Evolutionary conservation across 345 rosid species (phyloP).

Genomic region (Dipteronia sinensis): DNA sequence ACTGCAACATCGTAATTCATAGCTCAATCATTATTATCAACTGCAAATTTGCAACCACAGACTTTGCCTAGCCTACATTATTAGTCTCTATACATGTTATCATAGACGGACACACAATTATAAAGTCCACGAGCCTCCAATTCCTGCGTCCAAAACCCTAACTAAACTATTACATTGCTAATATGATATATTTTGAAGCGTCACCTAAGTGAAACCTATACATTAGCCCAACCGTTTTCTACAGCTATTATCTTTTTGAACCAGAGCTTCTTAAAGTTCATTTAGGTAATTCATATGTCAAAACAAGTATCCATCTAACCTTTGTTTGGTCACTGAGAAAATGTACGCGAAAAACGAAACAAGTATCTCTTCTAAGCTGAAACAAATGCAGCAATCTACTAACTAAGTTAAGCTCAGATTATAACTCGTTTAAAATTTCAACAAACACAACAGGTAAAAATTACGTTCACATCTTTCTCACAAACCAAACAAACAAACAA

Average conservation of each 20-base stretch:
- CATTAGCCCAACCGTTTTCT: background rate
- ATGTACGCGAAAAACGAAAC: background rate
- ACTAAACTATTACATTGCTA: background rate
- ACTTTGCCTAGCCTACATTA: background rate
- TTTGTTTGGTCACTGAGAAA: background rate
- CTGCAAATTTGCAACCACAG: background rate
- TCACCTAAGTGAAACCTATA: background rate
- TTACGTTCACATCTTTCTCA: background rate
- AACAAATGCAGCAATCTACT: slow-evolving; percentile 10
- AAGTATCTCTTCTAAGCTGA: background rate
- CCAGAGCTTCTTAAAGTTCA: background rate
- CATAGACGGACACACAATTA: background rate
- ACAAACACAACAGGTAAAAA: background rate
- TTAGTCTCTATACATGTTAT: background rate
- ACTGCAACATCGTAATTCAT: background rate
- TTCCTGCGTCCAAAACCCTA: background rate
- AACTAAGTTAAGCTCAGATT: slow-evolving; percentile 5
- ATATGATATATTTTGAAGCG: background rate
- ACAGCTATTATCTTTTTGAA: background rate
- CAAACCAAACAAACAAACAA: slow-evolving; percentile 4
- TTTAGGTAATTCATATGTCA: background rate
- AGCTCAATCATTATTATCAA: background rate
- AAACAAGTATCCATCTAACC: background rate
- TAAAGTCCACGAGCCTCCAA: background rate
- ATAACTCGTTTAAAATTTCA: background rate